phyloP scores from a whole-genome alignment of 441 rosid species.

The Capsella rubella region DNA sequence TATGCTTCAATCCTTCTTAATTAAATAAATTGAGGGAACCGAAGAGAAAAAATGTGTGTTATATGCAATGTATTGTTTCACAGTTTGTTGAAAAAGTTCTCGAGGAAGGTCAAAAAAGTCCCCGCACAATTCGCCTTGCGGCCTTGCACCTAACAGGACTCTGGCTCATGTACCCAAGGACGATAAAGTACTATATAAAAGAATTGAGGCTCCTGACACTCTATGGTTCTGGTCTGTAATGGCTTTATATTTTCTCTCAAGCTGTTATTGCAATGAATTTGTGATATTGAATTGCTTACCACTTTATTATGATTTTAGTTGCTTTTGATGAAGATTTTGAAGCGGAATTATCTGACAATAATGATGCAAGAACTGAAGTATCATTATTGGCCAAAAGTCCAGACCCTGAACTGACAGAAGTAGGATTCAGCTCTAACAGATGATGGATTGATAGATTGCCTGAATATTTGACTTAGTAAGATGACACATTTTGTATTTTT shows the following conservation, averaged over 20 bases:
- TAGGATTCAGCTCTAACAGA: constrained; percentile 48
- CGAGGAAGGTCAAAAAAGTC: constrained; percentile 94
- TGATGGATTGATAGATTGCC: constrained; percentile 17
- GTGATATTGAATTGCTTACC: constrained; percentile 25
- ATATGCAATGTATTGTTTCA: constrained; percentile 31
- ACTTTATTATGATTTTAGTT: constrained; percentile 54
- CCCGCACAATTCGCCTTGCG: constrained; percentile 93
- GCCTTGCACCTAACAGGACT: constrained; percentile 96
- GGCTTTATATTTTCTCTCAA: constrained; percentile 29
- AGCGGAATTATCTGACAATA: constrained; percentile 85
- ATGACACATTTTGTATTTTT: constrained; percentile 29
- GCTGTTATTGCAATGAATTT: constrained; percentile 27
- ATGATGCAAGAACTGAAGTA: constrained; percentile 86
- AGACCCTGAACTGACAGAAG: constrained; percentile 86
- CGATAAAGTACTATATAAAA: constrained; percentile 76
- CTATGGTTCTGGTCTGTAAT: constrained; percentile 85
- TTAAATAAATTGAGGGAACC: constrained; percentile 9
- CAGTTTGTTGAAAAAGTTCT: constrained; percentile 89
- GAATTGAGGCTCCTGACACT: constrained; percentile 90
- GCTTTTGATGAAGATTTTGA: constrained; percentile 99
- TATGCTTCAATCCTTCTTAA: constrained; percentile 46
- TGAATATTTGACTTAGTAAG: constrained; percentile 18
- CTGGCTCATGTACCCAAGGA: constrained; percentile 78
- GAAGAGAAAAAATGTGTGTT: constrained; percentile 2
- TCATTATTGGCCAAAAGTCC: constrained; percentile 72